These are phyloP conservation scores for Salix udensis DNA, from an alignment of 345 rosid species.

Conservation along the genomic window DNA sequence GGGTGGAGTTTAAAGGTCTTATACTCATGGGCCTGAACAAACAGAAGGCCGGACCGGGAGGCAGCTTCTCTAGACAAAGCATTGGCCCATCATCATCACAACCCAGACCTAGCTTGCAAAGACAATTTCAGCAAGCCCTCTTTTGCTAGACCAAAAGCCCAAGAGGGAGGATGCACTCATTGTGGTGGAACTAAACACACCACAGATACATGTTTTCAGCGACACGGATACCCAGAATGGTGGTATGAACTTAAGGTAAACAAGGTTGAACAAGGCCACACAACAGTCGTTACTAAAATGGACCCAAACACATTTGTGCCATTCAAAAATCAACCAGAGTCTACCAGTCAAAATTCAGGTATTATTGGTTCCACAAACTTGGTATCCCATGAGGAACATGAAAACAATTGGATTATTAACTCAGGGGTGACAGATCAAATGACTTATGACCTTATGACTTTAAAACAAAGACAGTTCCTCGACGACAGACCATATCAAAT, in stretches of 20 bases:
- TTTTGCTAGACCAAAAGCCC: accelerated
- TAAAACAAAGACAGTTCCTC: background rate
- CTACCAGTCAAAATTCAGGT: too few species aligned
- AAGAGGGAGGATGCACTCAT: accelerated
- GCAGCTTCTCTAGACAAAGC: accelerated
- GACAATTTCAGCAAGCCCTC: background rate
- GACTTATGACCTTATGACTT: background rate
- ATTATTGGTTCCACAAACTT: background rate
- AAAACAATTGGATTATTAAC: too few species aligned
- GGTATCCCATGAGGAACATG: background rate
- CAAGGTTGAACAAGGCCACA: accelerated
- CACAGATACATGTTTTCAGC: too few species aligned
- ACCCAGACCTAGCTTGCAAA: background rate
- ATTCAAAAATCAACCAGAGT: too few species aligned
- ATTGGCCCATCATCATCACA: accelerated
- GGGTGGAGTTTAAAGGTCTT: too few species aligned
- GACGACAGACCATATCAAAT: background rate
- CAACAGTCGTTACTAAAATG: too few species aligned
- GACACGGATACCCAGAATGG: accelerated
- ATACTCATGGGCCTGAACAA: accelerated
- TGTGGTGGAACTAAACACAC: background rate
- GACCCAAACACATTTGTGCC: background rate
- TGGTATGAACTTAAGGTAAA: background rate
- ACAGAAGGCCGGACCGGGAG: accelerated
- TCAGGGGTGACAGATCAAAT: accelerated